A percentile compares a stretch with the other conserved stretches of the same genome.
phyloP scores from a whole-genome alignment of 1,284 basidiomycete species.

The Tilletiaria anomala region DNA sequence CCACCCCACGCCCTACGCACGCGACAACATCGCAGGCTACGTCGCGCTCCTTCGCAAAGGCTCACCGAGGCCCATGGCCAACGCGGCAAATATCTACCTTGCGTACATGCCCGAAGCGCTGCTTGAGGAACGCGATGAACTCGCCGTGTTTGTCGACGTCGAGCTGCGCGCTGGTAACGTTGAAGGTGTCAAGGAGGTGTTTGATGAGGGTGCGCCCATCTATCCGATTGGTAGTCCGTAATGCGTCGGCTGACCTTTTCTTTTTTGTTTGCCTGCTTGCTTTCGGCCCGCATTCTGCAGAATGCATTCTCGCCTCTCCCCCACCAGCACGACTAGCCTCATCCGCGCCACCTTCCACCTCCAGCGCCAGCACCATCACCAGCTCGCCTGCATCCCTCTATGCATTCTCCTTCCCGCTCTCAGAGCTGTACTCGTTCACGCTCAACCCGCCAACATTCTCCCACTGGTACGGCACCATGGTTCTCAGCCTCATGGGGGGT shows the following conservation, averaged over 20 bases:
- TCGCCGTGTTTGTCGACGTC: background rate
- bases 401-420: conserved; percentile 81
- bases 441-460: conserved; percentile 50
- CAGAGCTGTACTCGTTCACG: conserved; percentile 74
- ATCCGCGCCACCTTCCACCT: background rate
- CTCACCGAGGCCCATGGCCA: conserved; percentile 46
- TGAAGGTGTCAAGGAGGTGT: background rate
- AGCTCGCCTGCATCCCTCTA: conserved; percentile 43
- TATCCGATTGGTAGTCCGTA: too few species aligned
- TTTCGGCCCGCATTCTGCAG: background rate
- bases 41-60: conserved; percentile 48
- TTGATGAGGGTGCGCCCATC: background rate
- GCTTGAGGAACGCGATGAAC: background rate
- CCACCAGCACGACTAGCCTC: too few species aligned
- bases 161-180: background rate
- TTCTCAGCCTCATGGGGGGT: conserved; percentile 70
- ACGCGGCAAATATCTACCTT: conserved; percentile 46
- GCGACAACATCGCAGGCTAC: conserved; percentile 87
- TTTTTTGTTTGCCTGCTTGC: background rate
- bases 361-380: background rate
- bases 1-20: conserved; percentile 75
- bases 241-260: background rate
- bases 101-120: background rate
- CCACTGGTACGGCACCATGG: conserved; percentile 52
- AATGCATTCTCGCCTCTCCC: too few species aligned